Percentiles rank a stretch among this genome's conserved stretches.
These are phyloP conservation scores for Pythium oligandrum DNA, from an alignment of 352 stramenopile genomes.

Conservation along the genomic window DNA sequence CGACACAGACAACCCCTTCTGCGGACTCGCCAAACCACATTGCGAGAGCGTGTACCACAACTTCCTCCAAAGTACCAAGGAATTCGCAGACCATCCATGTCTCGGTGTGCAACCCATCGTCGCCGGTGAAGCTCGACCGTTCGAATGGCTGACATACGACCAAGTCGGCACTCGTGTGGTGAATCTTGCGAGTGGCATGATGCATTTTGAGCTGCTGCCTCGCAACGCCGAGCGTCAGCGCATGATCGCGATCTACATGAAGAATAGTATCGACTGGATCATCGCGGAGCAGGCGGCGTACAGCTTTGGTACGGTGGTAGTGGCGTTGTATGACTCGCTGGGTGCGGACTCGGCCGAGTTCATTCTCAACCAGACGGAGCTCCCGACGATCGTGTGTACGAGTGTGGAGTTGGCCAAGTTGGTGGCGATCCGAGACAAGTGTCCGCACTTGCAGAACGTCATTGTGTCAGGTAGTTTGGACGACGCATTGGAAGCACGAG, in stretches of 20 bases:
- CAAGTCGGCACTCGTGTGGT: conserved; percentile 32
- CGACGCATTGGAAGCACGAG: conserved; percentile 29
- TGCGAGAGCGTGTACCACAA: conserved; percentile 44
- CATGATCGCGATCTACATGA: conserved; percentile 94
- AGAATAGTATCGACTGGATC: conserved; percentile 95
- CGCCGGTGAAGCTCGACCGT: conserved; percentile 23
- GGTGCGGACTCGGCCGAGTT: conserved; percentile 62
- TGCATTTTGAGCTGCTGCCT: conserved; percentile 39
- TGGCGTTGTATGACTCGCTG: conserved; percentile 81
- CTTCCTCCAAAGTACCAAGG: conserved; percentile 28
- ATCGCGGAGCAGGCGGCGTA: conserved; percentile 87
- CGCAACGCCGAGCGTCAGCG: conserved; percentile 29
- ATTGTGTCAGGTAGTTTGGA: conserved; percentile 35
- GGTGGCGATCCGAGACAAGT: conserved; percentile 29
- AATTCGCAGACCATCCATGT: conserved; percentile 27
- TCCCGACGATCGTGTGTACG: conserved; percentile 64
- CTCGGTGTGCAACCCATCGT: conserved; percentile 39
- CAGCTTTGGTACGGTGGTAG: conserved; percentile 29
- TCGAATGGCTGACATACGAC: conserved; percentile 55
- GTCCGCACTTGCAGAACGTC: conserved; percentile 42
- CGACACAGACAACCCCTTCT: conserved; percentile 29
- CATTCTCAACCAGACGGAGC: conserved; percentile 73
- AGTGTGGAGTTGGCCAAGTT: conserved; percentile 46
- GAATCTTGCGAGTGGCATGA: conserved; percentile 37
- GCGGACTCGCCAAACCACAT: conserved; percentile 29